These are phyloP conservation scores for Malassezia restricta DNA, from an alignment of 1,284 basidiomycete species.

Conservation along the genomic window DNA sequence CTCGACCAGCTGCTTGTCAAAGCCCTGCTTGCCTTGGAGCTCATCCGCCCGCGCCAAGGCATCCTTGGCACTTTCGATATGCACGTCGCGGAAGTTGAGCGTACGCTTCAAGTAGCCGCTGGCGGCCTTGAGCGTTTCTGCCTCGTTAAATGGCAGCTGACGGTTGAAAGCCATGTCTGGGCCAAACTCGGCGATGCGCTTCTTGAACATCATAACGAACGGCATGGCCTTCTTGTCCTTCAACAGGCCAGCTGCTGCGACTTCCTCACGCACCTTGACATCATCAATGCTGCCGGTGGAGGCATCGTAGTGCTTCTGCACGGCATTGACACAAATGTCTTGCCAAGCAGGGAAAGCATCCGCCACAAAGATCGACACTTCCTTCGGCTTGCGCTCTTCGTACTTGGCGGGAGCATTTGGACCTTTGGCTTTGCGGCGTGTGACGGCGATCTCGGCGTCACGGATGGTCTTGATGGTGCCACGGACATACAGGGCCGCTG, in stretches of 20 bases:
- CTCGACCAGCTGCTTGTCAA: slow-evolving; percentile 62
- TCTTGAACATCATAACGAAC: slow-evolving; percentile 85
- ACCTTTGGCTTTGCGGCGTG: slow-evolving; percentile 34
- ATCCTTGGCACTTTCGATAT: slow-evolving; percentile 62
- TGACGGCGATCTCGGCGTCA: slow-evolving; percentile 58
- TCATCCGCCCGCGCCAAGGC: slow-evolving; percentile 49
- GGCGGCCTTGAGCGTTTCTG: slow-evolving; percentile 54
- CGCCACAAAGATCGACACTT: slow-evolving; percentile 76
- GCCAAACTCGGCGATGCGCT: slow-evolving; percentile 69
- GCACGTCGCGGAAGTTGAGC: slow-evolving; percentile 61
- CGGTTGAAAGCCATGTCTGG: slow-evolving; percentile 71
- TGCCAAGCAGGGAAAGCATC: slow-evolving; percentile 90
- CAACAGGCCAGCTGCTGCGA: slow-evolving; percentile 66
- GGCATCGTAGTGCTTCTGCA: slow-evolving; percentile 60
- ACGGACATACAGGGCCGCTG: slow-evolving; percentile 64
- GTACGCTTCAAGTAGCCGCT: slow-evolving; percentile 65
- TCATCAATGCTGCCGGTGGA: slow-evolving; percentile 66
- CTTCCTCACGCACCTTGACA: slow-evolving; percentile 59
- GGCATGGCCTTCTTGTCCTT: slow-evolving; percentile 96
- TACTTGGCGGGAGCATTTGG: slow-evolving; percentile 26
- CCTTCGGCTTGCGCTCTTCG: slow-evolving; percentile 53
- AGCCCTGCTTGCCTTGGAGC: slow-evolving; percentile 53
- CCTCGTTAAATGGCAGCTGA: slow-evolving; percentile 75
- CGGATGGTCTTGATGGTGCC: slow-evolving; percentile 75
- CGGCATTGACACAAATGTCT: slow-evolving; percentile 62